Evolutionary conservation across 345 rosid genomes (phyloP).

Genomic region (Streptanthus diversifolius): DNA sequence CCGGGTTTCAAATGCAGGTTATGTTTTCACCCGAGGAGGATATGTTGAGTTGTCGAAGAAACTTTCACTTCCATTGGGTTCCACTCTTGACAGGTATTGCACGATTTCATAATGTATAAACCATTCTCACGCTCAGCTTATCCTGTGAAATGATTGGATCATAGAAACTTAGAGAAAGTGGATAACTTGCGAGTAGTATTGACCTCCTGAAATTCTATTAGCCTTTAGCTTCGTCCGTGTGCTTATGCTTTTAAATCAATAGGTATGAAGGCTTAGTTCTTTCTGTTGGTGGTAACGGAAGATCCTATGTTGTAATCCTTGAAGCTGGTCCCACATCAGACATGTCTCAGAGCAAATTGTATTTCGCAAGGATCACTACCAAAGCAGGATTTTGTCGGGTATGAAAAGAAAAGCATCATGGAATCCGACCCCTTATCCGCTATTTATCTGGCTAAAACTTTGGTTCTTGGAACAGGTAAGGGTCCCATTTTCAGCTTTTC

Average conservation of each 20-base stretch:
- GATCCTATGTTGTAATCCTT: constrained; percentile 85
- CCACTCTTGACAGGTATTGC: constrained; percentile 83
- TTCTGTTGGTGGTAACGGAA: constrained; percentile 96
- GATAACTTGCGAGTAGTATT: neutral
- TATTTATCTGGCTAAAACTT: neutral
- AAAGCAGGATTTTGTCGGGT: constrained; percentile 95
- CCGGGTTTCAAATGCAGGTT: constrained; percentile 44
- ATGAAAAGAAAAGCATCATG: constrained; percentile 27
- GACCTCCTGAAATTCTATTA: neutral
- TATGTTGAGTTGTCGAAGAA: constrained; percentile 82
- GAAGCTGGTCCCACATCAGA: constrained; percentile 95
- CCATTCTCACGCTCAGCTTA: neutral
- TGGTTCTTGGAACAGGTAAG: constrained; percentile 67
- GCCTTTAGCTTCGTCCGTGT: neutral
- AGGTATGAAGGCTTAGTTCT: constrained; percentile 93
- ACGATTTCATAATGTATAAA: neutral
- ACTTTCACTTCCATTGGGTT: constrained; percentile 72
- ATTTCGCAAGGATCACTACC: constrained; percentile 84
- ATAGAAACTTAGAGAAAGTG: constrained; percentile 1
- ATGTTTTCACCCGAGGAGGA: constrained; percentile 91
- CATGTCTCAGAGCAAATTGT: constrained; percentile 78
- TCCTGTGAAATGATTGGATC: neutral
- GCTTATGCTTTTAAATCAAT: constrained; percentile 6
- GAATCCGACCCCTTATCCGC: neutral
- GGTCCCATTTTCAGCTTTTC: constrained; percentile 87